Percentiles rank a stretch among this genome's conserved stretches.
Evolutionary conservation across 257 asterid genomes (phyloP).

Genomic region (Penstemon barbatus): DNA sequence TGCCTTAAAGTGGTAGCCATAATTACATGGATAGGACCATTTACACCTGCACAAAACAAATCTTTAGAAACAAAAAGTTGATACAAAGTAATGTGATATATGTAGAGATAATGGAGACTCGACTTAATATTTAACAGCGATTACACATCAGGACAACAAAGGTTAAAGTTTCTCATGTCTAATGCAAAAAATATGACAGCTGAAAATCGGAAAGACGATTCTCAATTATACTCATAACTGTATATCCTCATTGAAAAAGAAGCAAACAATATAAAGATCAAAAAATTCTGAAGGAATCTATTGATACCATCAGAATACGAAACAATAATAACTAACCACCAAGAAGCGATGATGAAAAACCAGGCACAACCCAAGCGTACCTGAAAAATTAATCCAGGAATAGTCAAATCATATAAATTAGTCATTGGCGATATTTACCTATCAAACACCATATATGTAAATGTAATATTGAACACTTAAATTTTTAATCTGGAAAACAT

Average conservation of each 20-base stretch:
- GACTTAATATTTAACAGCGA: background rate
- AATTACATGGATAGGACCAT: conserved; percentile 46
- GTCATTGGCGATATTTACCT: too few relatives aligned
- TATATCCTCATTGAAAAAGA: background rate
- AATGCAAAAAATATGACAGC: background rate
- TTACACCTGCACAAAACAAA: conserved; percentile 40
- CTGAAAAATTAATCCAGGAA: conserved; percentile 28
- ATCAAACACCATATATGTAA: too few relatives aligned
- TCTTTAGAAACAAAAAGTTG: background rate
- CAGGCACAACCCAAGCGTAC: conserved; percentile 52
- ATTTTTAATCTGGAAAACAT: too few relatives aligned
- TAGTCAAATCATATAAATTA: background rate
- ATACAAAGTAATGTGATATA: background rate
- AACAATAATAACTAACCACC: conserved; percentile 39
- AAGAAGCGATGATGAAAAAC: conserved; percentile 49
- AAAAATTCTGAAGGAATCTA: background rate
- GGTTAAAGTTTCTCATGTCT: too few relatives aligned
- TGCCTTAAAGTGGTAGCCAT: conserved; percentile 42
- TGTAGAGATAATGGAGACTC: too few relatives aligned
- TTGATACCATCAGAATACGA: background rate
- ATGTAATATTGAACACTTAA: too few relatives aligned
- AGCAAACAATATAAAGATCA: background rate
- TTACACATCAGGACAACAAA: background rate
- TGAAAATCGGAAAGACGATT: background rate
- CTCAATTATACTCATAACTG: background rate